phyloP scores from a whole-genome alignment of 2,329 filamentous ascomycete genomes.

The Stemphylium lycopersici region DNA sequence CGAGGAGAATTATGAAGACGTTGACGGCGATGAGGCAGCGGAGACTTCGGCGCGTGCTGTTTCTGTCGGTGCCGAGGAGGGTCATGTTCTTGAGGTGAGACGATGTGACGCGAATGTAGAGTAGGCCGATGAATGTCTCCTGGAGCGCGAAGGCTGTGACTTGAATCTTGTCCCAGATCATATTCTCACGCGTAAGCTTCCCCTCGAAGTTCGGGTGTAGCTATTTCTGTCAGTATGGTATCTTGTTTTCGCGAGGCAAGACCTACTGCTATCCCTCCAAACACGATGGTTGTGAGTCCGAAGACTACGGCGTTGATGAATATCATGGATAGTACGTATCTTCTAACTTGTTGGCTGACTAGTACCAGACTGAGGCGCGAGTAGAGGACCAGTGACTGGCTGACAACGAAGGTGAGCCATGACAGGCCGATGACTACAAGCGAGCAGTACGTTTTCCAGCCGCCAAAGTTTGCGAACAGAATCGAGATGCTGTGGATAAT shows the following conservation, averaged over 20 bases:
- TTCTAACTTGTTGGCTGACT: conserved; percentile 27
- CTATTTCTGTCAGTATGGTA: conserved; percentile 16
- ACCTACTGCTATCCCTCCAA: conserved; percentile 58
- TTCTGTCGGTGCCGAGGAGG: conserved; percentile 19
- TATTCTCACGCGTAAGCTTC: conserved; percentile 14
- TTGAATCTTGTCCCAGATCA: conserved; percentile 49
- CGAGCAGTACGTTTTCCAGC: conserved; percentile 47
- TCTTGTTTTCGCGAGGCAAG: background rate
- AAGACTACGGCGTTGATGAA: conserved; percentile 59
- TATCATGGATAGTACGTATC: conserved; percentile 61
- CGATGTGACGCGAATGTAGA: conserved; percentile 60
- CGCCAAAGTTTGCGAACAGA: conserved; percentile 51
- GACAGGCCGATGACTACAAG: conserved; percentile 58
- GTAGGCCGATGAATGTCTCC: conserved; percentile 43
- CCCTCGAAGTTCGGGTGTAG: conserved; percentile 19
- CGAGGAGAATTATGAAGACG: conserved; percentile 49
- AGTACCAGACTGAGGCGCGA: conserved; percentile 65
- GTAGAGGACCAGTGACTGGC: conserved; percentile 65
- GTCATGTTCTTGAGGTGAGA: conserved; percentile 44
- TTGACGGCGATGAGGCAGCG: conserved; percentile 48
- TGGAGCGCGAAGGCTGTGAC: conserved; percentile 50
- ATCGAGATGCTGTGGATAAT: conserved; percentile 50
- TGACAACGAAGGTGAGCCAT: conserved; percentile 64
- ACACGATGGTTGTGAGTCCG: conserved; percentile 59
- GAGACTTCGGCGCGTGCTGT: conserved; percentile 24